phyloP scores from a whole-genome alignment of 768 basidiomycete species.

The Lactarius evosmus region DNA sequence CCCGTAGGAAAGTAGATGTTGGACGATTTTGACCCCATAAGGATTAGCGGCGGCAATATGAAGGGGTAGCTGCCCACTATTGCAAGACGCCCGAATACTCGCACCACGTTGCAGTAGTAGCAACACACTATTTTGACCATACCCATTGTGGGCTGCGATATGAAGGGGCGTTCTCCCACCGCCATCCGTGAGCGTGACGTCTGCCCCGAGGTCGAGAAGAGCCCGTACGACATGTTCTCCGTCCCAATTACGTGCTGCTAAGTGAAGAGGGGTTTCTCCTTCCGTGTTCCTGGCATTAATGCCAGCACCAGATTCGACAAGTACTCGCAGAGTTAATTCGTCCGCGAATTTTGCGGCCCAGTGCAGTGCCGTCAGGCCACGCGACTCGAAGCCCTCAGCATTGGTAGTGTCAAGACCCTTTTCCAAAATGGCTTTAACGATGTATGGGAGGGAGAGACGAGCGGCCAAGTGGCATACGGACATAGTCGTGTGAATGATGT shows the following conservation, averaged over 20 bases:
- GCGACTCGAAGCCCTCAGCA: not conserved
- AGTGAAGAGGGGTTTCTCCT: conserved; percentile 5
- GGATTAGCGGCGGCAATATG: conserved; percentile 2
- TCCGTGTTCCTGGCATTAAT: not conserved
- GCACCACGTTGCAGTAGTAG: conserved; percentile 8
- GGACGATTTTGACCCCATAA: not conserved
- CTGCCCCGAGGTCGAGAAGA: conserved; percentile 2
- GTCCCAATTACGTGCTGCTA: conserved; percentile 7
- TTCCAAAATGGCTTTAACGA: not conserved
- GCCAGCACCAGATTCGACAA: conserved; percentile 8
- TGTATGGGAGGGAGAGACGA: conserved; percentile 7
- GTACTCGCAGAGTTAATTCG: not conserved
- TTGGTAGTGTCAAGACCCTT: not conserved
- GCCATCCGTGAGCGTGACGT: not conserved
- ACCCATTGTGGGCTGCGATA: conserved; percentile 1
- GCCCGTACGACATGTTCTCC: conserved; percentile 6
- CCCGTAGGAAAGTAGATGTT: not conserved
- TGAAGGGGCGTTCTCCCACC: conserved; percentile 10
- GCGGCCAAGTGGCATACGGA: conserved; percentile 11
- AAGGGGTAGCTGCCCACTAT: conserved; percentile 1
- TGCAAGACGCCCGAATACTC: not conserved
- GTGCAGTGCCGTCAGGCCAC: conserved; percentile 7
- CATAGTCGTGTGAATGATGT: not conserved
- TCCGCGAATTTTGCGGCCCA: conserved; percentile 11
- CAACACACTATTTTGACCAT: conserved; percentile 5